These are phyloP conservation scores for Taiwanofungus camphoratus DNA, from an alignment of 1,284 basidiomycete species.

Conservation along the genomic window DNA sequence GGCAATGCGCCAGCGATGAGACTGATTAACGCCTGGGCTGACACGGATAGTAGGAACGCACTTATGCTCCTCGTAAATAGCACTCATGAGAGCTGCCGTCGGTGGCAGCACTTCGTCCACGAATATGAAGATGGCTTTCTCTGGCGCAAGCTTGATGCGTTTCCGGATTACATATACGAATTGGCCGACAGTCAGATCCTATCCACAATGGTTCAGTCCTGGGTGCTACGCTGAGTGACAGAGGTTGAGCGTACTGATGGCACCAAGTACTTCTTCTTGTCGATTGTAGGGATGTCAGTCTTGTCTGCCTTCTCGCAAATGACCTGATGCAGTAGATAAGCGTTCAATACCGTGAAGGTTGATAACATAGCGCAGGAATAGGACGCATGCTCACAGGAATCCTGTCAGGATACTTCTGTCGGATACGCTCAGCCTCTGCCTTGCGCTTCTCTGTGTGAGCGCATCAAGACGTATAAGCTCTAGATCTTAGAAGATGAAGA, in stretches of 20 bases:
- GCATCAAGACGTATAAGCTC: slow-evolving; percentile 19
- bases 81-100: slow-evolving; percentile 97
- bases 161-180: slow-evolving; percentile 99
- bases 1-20: slow-evolving; percentile 16
- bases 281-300: slow-evolving; percentile 98
- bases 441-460: slow-evolving; percentile 86
- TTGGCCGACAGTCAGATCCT: slow-evolving; percentile 98
- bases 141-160: slow-evolving; percentile 98
- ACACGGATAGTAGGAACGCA: slow-evolving; percentile 35
- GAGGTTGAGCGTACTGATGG: slow-evolving; percentile 76
- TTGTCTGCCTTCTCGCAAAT: slow-evolving; percentile 99
- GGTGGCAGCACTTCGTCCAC: slow-evolving; percentile 98
- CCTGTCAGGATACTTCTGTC: slow-evolving; percentile 97
- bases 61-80: slow-evolving; percentile 99
- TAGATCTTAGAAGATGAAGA: slow-evolving; percentile 18
- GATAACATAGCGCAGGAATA: slow-evolving; percentile 6
- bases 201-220: slow-evolving; percentile 13
- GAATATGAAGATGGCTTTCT: slow-evolving; percentile 99
- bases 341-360: slow-evolving; percentile 10
- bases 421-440: slow-evolving; percentile 94
- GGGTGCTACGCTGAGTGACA: slow-evolving; percentile 5
- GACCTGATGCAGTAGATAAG: slow-evolving; percentile 50
- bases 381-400: slow-evolving; percentile 74
- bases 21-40: not conserved
- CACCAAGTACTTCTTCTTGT: slow-evolving; percentile 99